Evolutionary conservation across 106 monocot genomes (phyloP), one percentile per base, ranked within the genome.

Genomic region (Acorus calamus): DNA sequence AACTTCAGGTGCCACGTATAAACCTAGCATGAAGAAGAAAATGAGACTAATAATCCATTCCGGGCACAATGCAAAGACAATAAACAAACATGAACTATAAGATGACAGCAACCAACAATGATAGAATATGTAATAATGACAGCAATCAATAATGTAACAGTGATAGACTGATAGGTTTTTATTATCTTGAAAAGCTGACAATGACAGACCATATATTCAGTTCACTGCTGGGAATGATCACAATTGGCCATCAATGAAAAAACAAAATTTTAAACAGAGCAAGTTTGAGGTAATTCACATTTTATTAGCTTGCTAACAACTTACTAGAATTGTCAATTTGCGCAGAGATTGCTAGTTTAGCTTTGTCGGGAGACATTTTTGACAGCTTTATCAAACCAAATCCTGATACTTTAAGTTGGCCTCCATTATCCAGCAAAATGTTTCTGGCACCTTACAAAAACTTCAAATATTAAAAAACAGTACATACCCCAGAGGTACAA

Each of bases 371-470:
- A 47, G 96, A 91, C 74, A 83, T 43, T 81, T 81, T 87, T 70
- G 81, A 77, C 69, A 85, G 71, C 69, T 73, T 85, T 79, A 87
- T 72, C 80, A 81, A 75, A 59, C 96, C 96, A 85, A 87, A 91
- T 9, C 87, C 96, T 49, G 82, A 80, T 14, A 96, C 82, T 67
- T 96, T 96, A 60, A 87, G 66, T 47, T 76, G 84, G 56, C 80
- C 85, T 73, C 78, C 90, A 87, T 69, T 68, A 76, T 85, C 90
- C 71, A 87, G 80, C 68, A 96, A 82, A 76, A 96, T 85, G 78
- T 90, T 85, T 84, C 96, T 96, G 96, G 48, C 79, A 91, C 84
- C 90, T 91, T 91, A 83, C 68, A 59, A 80, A 80, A 89, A 80
- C 43, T 76, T 81, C 79, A 84, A 76, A 76, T 80, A 82, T 71